Evolutionary conservation across 257 asterid genomes (phyloP), one percentile per base, ranked within the genome.

Genomic region (Rehmannia glutinosa): DNA sequence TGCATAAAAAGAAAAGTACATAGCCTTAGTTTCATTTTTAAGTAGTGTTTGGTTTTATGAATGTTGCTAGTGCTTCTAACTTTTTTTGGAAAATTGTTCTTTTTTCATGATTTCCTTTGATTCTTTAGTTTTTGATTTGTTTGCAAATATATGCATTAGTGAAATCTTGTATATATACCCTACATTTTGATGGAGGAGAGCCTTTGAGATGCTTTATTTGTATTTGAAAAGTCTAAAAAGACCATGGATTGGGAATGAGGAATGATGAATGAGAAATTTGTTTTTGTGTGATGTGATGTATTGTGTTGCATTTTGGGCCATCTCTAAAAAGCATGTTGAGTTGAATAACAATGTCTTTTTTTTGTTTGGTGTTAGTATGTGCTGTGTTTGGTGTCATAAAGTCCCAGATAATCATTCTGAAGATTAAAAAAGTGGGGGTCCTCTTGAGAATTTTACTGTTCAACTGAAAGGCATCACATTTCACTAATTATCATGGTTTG

Each of bases 131-230:
- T 55, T 24, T n/a, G 46, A 43, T 53, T 65, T 60, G 52, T 36
- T 33, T n/a, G 49, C 33, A 59, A 27, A 41, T 25, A 1, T n/a
- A 23, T 24, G 15, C 36, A 15, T 6, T 28, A 11, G 69, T 43
- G 42, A 27, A 12, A 17, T 73, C 62, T 21, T 49, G 73, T 66
- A 59, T 39, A 59, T 39, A 15, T 42, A 57, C 38, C 76, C 50
- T 35, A 38, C 52, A 60, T 50, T 23, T 23, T 62, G 50, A 39
- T 62, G 75, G 68, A 39, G 75, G 68, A 39, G 53, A 51, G 63
- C 57, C 51, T 66, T 50, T 43, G 54, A 74, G 71, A 68, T 62
- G 70, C 71, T 74, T 74, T 74, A 38, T 53, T 17, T 66, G 35
- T 21, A 35, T 58, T 59, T 24, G 45, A 46, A 33, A 9, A 66